phyloP scores from a whole-genome alignment of 495 filamentous ascomycete species.

The Corynascus novoguineensis region DNA sequence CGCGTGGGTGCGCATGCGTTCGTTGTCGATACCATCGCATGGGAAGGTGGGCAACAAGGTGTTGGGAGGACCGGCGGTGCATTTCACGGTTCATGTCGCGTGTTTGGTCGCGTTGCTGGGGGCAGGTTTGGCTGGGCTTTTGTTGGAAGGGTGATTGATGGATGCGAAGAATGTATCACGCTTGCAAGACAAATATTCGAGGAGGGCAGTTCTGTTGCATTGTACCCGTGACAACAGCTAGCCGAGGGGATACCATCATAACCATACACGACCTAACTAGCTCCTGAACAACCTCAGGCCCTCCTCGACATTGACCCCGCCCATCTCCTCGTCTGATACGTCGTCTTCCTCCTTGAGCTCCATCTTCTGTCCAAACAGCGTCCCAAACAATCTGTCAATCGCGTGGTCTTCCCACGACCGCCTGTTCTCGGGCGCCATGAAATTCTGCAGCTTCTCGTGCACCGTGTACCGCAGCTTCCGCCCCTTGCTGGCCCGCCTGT shows the following conservation, averaged over 20 bases:
- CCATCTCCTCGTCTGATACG: constrained; percentile 50
- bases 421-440: constrained; percentile 89
- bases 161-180: too few species aligned
- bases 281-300: constrained; percentile 71
- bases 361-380: constrained; percentile 76
- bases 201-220: not conserved
- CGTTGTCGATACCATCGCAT: too few species aligned
- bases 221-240: not conserved
- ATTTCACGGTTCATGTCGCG: constrained; percentile 25
- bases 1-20: constrained; percentile 24
- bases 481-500: constrained; percentile 93
- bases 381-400: constrained; percentile 81
- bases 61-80: constrained; percentile 29
- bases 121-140: constrained; percentile 3
- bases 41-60: constrained; percentile 2
- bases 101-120: constrained; percentile 21
- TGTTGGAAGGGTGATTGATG: not conserved
- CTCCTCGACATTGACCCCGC: constrained; percentile 52
- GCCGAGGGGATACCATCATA: not conserved
- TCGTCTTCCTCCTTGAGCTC: constrained; percentile 53
- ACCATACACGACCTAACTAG: constrained; percentile 12
- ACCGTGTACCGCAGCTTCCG: constrained; percentile 88
- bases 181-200: not conserved
- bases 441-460: constrained; percentile 95
- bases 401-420: constrained; percentile 69